Evolutionary conservation across 2,329 filamentous ascomycete species (phyloP).

Genomic region (Penicillium sp.): DNA sequence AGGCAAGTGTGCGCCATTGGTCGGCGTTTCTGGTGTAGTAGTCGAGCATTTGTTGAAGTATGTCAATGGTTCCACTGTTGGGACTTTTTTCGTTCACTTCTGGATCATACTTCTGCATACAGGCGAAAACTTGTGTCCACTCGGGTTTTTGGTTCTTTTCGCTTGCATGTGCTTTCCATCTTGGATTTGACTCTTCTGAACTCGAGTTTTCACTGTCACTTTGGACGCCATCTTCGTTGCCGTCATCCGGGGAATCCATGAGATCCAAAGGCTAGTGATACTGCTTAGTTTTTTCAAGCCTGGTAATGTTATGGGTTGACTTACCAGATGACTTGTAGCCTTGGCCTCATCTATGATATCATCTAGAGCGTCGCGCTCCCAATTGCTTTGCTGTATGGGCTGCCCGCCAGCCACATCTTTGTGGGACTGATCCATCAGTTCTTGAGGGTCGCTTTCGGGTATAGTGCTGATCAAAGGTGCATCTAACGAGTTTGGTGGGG

Average conservation of each 20-base stretch:
- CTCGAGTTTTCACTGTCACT: conserved; percentile 15
- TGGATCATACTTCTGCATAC: conserved; percentile 59
- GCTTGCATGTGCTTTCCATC: background rate
- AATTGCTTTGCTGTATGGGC: conserved; percentile 1
- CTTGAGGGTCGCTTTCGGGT: background rate
- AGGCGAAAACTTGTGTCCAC: conserved; percentile 54
- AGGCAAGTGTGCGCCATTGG: conserved; percentile 73
- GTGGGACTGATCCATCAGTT: background rate
- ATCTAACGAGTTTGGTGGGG: conserved; percentile 14
- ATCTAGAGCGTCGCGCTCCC: conserved; percentile 59
- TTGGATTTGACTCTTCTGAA: conserved; percentile 3
- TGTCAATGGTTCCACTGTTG: conserved; percentile 72
- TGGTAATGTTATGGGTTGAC: background rate
- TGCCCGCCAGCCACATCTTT: conserved; percentile 1
- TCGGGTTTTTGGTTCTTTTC: conserved; percentile 12
- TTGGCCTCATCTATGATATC: conserved; percentile 65
- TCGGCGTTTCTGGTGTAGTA: conserved; percentile 77
- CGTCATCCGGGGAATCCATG: conserved; percentile 29
- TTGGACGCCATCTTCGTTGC: conserved; percentile 12
- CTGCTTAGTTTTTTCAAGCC: background rate
- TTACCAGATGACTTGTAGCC: conserved; percentile 59
- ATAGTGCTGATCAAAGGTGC: background rate
- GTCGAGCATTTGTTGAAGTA: conserved; percentile 75
- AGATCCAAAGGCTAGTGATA: conserved; percentile 33
- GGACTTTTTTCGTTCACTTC: conserved; percentile 57